phyloP scores from a whole-genome alignment of 768 basidiomycete species.

The Pisolithus microcarpus region DNA sequence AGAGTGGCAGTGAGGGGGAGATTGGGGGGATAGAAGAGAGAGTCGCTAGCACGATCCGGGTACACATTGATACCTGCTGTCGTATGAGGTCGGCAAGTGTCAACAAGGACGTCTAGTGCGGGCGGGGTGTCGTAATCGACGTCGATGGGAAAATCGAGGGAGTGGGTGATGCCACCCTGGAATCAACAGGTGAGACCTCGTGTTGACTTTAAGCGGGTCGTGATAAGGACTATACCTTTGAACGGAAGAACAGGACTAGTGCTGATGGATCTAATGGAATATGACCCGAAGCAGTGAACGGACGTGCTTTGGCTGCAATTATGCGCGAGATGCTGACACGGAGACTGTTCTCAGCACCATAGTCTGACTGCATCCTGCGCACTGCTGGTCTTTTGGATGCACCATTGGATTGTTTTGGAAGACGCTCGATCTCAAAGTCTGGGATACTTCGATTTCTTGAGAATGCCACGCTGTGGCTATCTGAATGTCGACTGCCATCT shows the following conservation, averaged over 20 bases:
- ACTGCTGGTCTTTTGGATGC: slow-evolving; percentile 26
- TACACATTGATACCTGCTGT: slow-evolving; percentile 46
- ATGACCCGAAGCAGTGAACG: slow-evolving; percentile 60
- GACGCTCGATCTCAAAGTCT: slow-evolving; percentile 65
- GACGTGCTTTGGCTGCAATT: slow-evolving; percentile 50
- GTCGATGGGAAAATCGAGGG: slow-evolving; percentile 77
- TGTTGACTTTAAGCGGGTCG: not conserved
- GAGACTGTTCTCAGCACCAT: slow-evolving; percentile 47
- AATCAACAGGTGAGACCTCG: slow-evolving; percentile 1
- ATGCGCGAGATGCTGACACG: slow-evolving; percentile 50
- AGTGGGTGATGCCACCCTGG: slow-evolving; percentile 72
- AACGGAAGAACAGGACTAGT: slow-evolving; percentile 70
- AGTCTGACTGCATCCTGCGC: slow-evolving; percentile 34
- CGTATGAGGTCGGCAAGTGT: slow-evolving; percentile 62
- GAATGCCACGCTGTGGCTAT: slow-evolving; percentile 24
- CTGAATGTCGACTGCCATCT: slow-evolving; percentile 31
- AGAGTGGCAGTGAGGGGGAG: slow-evolving; percentile 70
- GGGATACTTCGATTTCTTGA: slow-evolving; percentile 37
- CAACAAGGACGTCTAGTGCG: slow-evolving; percentile 70
- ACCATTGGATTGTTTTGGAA: slow-evolving; percentile 28
- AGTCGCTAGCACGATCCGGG: slow-evolving; percentile 44
- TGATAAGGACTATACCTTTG: slow-evolving; percentile 46
- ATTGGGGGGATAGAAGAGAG: slow-evolving; percentile 64
- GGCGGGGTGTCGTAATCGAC: slow-evolving; percentile 68
- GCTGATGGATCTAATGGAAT: slow-evolving; percentile 64